Percentiles rank a stretch among this genome's conserved stretches.
Evolutionary conservation across 257 asterid genomes (phyloP).

Genomic region (Petunia secreta): DNA sequence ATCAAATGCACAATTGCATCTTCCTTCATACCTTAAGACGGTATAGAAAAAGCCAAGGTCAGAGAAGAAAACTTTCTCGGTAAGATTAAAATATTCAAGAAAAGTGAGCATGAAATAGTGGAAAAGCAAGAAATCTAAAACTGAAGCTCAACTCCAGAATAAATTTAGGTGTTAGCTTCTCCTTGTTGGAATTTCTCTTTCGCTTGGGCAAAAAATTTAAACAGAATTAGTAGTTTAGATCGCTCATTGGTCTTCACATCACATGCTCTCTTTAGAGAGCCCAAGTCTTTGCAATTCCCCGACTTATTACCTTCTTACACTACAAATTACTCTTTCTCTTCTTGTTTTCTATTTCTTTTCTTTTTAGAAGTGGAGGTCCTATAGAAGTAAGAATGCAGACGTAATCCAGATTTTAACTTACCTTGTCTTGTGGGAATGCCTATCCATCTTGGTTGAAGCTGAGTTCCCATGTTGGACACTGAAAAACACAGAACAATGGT

Average conservation of each 20-base stretch:
- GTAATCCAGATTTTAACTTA: slow-evolving; percentile 9
- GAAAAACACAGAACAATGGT: neutral
- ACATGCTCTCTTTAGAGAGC: neutral
- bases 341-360: neutral
- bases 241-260: neutral
- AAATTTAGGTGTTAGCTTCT: neutral
- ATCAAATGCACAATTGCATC: slow-evolving; percentile 17
- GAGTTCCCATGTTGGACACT: slow-evolving; percentile 34
- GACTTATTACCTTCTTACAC: neutral
- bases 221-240: neutral
- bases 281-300: neutral
- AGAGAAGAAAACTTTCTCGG: neutral
- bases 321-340: neutral
- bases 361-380: neutral
- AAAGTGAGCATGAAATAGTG: neutral
- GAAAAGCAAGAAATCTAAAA: neutral
- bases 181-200: slow-evolving; percentile 10
- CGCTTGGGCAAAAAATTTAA: neutral
- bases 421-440: slow-evolving; percentile 31
- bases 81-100: neutral
- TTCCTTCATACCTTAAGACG: neutral
- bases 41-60: neutral
- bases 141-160: neutral
- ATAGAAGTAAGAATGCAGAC: neutral
- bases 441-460: slow-evolving; percentile 34